These are phyloP conservation scores for Candida wancherniae DNA, from an alignment of 805 yeast genomes.

Conservation along the genomic window DNA sequence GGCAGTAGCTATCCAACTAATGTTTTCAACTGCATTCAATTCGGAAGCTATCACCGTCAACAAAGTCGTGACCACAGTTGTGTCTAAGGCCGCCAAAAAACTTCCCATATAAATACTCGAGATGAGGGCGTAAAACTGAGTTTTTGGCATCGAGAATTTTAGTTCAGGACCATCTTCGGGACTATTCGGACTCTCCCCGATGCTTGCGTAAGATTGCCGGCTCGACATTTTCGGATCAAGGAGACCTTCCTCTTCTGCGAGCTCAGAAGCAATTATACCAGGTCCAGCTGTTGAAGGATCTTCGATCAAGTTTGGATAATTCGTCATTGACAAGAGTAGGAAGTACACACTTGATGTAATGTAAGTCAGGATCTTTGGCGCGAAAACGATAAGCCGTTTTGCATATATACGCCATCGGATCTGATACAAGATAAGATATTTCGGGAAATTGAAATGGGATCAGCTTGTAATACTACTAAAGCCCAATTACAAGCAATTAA, in stretches of 20 bases:
- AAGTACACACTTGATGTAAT: too few relatives aligned
- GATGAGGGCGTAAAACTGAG: conserved; percentile 27
- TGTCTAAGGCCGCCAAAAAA: conserved; percentile 62
- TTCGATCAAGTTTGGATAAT: too few relatives aligned
- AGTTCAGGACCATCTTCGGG: conserved; percentile 1
- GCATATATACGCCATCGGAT: too few relatives aligned
- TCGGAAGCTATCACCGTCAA: conserved; percentile 66
- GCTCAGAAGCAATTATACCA: conserved; percentile 8
- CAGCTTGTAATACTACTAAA: too few relatives aligned
- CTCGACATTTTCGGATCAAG: background rate
- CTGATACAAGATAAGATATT: too few relatives aligned
- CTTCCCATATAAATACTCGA: conserved; percentile 34
- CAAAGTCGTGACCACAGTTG: conserved; percentile 63
- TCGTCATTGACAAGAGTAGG: too few relatives aligned
- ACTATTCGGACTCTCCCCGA: background rate
- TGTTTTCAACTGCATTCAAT: conserved; percentile 54
- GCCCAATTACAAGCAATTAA: too few relatives aligned
- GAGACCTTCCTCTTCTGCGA: conserved; percentile 2
- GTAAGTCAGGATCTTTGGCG: too few relatives aligned
- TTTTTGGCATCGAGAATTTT: conserved; percentile 23
- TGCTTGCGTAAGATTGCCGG: background rate
- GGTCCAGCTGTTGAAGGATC: conserved; percentile 9
- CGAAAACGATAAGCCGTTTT: too few relatives aligned
- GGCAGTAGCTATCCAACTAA: conserved; percentile 72
- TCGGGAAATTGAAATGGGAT: too few relatives aligned